phyloP scores from a whole-genome alignment of 225 moss, liverwort and hornwort genomes.

The Sphagnum contortum region DNA sequence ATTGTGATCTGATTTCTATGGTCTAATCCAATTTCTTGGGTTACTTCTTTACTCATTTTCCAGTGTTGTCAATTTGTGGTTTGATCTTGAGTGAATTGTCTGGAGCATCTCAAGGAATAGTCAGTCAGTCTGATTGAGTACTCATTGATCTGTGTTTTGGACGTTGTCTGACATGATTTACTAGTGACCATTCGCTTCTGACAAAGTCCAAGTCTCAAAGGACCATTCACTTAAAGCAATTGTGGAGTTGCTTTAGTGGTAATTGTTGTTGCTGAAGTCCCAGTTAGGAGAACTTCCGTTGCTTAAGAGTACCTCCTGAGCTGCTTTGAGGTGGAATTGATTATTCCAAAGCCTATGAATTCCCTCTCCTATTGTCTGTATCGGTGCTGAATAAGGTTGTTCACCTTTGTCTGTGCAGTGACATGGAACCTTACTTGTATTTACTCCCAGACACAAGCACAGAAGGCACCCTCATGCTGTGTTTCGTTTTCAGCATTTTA shows the following conservation, averaged over 20 bases:
- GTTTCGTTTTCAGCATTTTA: conserved; percentile 57
- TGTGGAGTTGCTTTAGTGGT: background rate
- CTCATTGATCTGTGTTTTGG: no score
- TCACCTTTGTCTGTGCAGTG: conserved; percentile 17
- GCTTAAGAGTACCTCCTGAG: no score
- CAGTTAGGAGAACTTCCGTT: background rate
- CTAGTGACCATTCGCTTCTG: no score
- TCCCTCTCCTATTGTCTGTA: no score
- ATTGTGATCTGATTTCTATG: background rate
- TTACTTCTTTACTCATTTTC: background rate
- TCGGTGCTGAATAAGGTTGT: no score
- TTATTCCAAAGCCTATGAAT: no score
- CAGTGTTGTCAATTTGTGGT: background rate
- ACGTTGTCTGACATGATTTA: no score
- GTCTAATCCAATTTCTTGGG: no score
- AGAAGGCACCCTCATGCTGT: conserved; percentile 38
- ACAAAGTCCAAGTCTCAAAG: no score
- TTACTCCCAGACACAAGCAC: conserved; percentile 35
- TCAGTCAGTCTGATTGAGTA: no score
- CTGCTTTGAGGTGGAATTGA: no score
- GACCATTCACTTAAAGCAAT: background rate
- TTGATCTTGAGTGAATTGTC: background rate
- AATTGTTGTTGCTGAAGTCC: background rate
- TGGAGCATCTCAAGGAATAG: no score
- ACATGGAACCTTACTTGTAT: conserved; percentile 47